Conservation (phyloP, 805 yeast species). For the Candida ulmi region DNA sequence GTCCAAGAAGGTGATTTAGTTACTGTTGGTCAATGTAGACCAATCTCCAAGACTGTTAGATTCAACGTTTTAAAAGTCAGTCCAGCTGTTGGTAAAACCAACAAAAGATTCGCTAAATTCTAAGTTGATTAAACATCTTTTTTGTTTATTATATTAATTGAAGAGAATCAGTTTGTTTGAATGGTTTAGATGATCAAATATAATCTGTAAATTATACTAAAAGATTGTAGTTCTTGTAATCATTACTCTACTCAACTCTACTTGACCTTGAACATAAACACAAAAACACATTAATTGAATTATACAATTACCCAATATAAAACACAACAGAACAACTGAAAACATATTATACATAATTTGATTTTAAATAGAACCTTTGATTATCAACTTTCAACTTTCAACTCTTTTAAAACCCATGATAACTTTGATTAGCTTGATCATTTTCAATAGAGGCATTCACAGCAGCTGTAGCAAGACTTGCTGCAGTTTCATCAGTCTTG, state of each 20-base stretch:
- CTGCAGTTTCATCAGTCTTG: constrained; percentile 3
- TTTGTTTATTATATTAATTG: constrained; percentile 3
- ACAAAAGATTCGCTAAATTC: constrained; percentile 96
- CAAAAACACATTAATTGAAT: not conserved
- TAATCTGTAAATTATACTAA: constrained; percentile 14
- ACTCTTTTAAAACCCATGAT: too few species aligned
- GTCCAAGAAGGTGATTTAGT: constrained; percentile 98
- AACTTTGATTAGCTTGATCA: not conserved
- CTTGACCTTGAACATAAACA: too few species aligned
- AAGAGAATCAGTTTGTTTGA: constrained; percentile 1
- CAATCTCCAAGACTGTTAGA: constrained; percentile 99
- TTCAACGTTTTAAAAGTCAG: constrained; percentile 98
- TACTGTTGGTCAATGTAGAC: constrained; percentile 99
- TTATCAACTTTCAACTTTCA: too few species aligned
- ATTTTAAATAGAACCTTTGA: not conserved
- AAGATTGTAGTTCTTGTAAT: not conserved
- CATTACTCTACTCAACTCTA: too few species aligned
- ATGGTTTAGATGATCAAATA: constrained; percentile 3
- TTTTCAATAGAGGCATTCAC: constrained; percentile 7
- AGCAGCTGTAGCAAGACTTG: constrained; percentile 14
- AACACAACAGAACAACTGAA: not conserved
- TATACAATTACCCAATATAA: too few species aligned
- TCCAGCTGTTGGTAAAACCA: constrained; percentile 77
- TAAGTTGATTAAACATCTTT: constrained; percentile 35
- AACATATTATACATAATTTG: too few species aligned